Evolutionary conservation across 2,329 filamentous ascomycete genomes (phyloP).

Genomic region (Lachnellula arida): DNA sequence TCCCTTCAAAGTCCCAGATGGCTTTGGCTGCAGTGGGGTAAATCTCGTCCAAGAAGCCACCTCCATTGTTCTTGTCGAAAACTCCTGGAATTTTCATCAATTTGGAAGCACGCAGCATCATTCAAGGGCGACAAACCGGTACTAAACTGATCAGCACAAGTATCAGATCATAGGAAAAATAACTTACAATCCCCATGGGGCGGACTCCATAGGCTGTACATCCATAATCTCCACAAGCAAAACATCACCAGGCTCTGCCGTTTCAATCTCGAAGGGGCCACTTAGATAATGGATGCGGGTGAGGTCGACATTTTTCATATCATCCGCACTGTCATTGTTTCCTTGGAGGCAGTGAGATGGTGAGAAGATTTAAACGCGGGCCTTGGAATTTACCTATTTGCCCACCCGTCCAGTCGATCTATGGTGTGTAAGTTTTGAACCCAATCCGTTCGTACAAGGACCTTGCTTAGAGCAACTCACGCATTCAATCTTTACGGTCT

Average conservation of each 20-base stretch:
- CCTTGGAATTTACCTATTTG: slow-evolving; percentile 68
- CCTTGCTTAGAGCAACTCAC: slow-evolving; percentile 31
- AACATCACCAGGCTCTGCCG: slow-evolving; percentile 78
- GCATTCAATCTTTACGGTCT: slow-evolving; percentile 92
- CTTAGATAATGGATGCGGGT: slow-evolving; percentile 83
- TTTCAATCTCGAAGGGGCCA: slow-evolving; percentile 82
- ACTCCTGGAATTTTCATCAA: slow-evolving; percentile 19
- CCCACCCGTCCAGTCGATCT: slow-evolving; percentile 55
- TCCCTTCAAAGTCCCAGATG: slow-evolving; percentile 74
- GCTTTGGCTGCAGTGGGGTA: slow-evolving; percentile 77
- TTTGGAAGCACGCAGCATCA: neutral
- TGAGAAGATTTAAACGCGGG: neutral
- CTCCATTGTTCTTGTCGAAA: slow-evolving; percentile 76
- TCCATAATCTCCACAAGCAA: slow-evolving; percentile 83
- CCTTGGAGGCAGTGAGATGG: slow-evolving; percentile 30
- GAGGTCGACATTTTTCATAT: slow-evolving; percentile 78
- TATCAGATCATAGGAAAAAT: slow-evolving; percentile 32
- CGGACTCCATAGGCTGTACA: slow-evolving; percentile 79
- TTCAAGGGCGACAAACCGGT: slow-evolving; percentile 18
- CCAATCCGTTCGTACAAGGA: neutral
- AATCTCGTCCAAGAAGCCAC: slow-evolving; percentile 81
- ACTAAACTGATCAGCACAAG: slow-evolving; percentile 11
- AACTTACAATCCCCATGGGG: slow-evolving; percentile 88
- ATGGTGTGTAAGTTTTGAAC: neutral
- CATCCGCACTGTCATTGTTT: slow-evolving; percentile 87